These are phyloP conservation scores for Penicillium verhagenii DNA, from an alignment of 495 filamentous ascomycete species.

Conservation along the genomic window DNA sequence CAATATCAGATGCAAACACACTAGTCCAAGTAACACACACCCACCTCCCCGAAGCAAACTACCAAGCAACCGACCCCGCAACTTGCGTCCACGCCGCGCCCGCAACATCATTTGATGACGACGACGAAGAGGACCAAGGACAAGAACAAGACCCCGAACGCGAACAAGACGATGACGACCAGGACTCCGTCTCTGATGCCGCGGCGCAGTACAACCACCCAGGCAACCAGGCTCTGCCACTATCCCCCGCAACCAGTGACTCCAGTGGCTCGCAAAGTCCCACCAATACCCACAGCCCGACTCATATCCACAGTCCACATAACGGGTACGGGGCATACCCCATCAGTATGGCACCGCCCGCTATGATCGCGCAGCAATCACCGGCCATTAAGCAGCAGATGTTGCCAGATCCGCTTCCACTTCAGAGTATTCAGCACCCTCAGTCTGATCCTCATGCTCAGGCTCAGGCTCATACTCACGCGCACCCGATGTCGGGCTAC, in stretches of 20 bases:
- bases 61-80: conserved; percentile 13
- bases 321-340: conserved; percentile 14
- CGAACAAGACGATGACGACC: neutral
- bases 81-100: conserved; percentile 11
- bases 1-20: conserved; percentile 18
- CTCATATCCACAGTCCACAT: neutral
- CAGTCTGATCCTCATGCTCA: neutral
- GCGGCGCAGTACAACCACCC: conserved; percentile 1
- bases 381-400: conserved; percentile 9
- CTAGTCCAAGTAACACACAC: conserved; percentile 22
- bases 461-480: neutral
- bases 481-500: conserved; percentile 13
- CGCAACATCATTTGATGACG: neutral
- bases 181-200: neutral
- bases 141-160: too few relatives aligned
- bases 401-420: neutral
- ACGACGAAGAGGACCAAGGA: conserved; percentile 1
- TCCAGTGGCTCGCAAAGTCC: conserved; percentile 28
- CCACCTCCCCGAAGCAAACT: conserved; percentile 23
- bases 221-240: conserved; percentile 6
- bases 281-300: too few relatives aligned
- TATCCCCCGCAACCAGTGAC: conserved; percentile 24
- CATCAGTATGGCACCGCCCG: conserved; percentile 3
- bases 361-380: conserved; percentile 14
- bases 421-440: too few relatives aligned